Percentiles rank a stretch among this genome's conserved stretches.
phyloP scores from a whole-genome alignment of 768 basidiomycete species.

The Termitomyces sp. region DNA sequence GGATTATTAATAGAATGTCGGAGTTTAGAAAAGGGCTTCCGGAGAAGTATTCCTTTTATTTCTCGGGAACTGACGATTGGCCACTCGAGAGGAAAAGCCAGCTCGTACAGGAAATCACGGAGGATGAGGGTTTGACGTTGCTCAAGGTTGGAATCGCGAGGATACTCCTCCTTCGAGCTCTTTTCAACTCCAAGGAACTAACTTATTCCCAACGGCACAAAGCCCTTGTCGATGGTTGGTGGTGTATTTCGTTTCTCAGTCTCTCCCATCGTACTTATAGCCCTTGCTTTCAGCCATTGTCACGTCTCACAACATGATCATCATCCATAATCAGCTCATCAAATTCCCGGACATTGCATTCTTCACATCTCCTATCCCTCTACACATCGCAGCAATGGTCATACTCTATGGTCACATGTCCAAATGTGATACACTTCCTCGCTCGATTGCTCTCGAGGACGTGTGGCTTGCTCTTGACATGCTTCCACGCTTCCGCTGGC shows the following conservation, averaged over 20 bases:
- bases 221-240: slow-evolving; percentile 74
- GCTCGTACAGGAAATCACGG: slow-evolving; percentile 69
- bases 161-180: slow-evolving; percentile 69
- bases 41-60: slow-evolving; percentile 68
- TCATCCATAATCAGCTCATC: slow-evolving; percentile 79
- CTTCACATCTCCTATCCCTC: slow-evolving; percentile 83
- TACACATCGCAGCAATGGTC: slow-evolving; percentile 89
- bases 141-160: slow-evolving; percentile 80
- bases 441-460: slow-evolving; percentile 68
- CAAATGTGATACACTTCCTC: slow-evolving; percentile 59
- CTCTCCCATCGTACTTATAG: background rate
- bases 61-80: slow-evolving; percentile 77
- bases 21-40: slow-evolving; percentile 67
- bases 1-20: slow-evolving; percentile 73
- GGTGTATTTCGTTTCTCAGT: slow-evolving; percentile 14
- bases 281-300: slow-evolving; percentile 53
- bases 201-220: slow-evolving; percentile 57
- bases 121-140: slow-evolving; percentile 77
- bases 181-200: slow-evolving; percentile 75
- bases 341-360: slow-evolving; percentile 83
- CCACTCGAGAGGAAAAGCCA: slow-evolving; percentile 54
- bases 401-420: slow-evolving; percentile 87
- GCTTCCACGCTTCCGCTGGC: slow-evolving; percentile 86
- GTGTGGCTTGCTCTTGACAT: slow-evolving; percentile 85
- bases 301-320: slow-evolving; percentile 82